Base-by-base conservation (phyloP, 768 basidiomycete species). In the Cantharellus cinnabarinus region DNA sequence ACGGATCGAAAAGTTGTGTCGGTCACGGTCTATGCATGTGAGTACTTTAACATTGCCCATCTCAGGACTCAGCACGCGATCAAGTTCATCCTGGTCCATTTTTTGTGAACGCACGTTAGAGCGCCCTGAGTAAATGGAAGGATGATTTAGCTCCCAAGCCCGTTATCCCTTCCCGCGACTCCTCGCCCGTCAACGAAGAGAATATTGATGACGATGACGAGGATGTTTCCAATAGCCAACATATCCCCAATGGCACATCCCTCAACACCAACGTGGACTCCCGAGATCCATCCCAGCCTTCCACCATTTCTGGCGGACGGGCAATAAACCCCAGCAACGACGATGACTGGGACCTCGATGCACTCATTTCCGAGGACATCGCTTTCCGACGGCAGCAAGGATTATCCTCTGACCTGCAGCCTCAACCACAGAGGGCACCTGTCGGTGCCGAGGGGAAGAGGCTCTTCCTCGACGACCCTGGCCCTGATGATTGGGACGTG, bases 1-100 rank as follows among this genome's bases (percentile, higher is more conserved):
- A 40, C 77, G 84, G 5, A 79, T 98, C 5, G 94, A 99, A 73
- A 88, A 83, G 64, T 69, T 95, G 5, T 95, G 89, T 66, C 85
- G 86, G 64, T 82, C 85, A 3, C 80, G 80, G 56, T 78, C 85
- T 10, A 85, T 97, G 82, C 77, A 84, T 70, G 94, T 95, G 66
- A 62, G 79, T 72, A 39, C 34, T 38, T 41, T 10, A 3, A 14
- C 15, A 48, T 37, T 37, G 61, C 50, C 58, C 55, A 51, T 4
- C 42, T 41, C 54, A 57, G n/a, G 39, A 41, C 20, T 29, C 20
- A 44, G 14, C 29, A 34, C 29, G 10, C 38, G 37, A 10, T 3
- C 29, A 51, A 48, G 42, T 39, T 60, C 42, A 41, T 59, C 39
- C 56, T 60, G 64, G 35, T 61, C 39, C 2, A 14, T 54, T 54